Conservation (phyloP, 2,329 filamentous ascomycete species). For the Botryotinia convoluta region DNA sequence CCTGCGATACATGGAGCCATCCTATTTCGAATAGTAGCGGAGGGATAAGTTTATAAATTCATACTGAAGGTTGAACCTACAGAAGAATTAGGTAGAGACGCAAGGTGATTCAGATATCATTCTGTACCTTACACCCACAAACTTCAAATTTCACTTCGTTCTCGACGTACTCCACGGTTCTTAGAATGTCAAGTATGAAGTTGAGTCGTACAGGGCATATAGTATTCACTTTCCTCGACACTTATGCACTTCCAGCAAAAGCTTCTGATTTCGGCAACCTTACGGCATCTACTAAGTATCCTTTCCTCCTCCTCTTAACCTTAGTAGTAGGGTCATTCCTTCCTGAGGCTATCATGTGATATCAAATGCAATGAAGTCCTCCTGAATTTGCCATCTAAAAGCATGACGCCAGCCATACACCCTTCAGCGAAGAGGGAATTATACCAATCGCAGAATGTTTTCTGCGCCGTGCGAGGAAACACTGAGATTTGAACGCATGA, state of each 20-base stretch:
- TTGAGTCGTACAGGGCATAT: not conserved
- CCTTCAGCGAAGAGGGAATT: not conserved
- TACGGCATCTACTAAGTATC: not conserved
- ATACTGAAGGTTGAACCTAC: not conserved
- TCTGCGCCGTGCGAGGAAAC: not conserved
- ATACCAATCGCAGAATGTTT: not conserved
- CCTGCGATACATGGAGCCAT: not conserved
- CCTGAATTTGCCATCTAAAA: not conserved
- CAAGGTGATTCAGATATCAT: not conserved
- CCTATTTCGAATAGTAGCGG: not conserved
- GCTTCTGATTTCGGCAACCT: not conserved
- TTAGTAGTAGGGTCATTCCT: not conserved
- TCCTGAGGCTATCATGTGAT: not conserved
- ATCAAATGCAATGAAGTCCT: not conserved
- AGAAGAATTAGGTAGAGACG: not conserved
- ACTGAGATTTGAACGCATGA: not conserved
- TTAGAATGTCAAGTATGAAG: not conserved
- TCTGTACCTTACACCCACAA: not conserved
- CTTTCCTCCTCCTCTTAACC: not conserved
- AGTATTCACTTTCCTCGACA: not conserved
- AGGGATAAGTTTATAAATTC: not conserved
- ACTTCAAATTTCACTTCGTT: not conserved
- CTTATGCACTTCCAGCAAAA: not conserved
- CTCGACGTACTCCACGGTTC: not conserved
- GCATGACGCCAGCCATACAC: not conserved